Percentiles rank a stretch among this genome's conserved stretches.
Conservation (phyloP, 305 asterid species). For the Fraxinus platypoda region DNA sequence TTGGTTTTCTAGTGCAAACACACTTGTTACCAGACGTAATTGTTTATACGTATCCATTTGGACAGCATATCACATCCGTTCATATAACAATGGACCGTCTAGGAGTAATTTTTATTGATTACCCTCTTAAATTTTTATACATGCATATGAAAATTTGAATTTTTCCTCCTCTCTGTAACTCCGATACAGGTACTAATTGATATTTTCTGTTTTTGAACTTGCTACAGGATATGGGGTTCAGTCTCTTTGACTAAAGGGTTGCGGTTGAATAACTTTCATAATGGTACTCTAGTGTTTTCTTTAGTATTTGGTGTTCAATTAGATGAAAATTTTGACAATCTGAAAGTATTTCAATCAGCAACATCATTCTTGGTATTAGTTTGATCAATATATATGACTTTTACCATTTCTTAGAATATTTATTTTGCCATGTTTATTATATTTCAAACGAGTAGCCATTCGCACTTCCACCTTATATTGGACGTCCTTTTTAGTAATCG, state of each 20-base stretch:
- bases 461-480: background rate
- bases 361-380: background rate
- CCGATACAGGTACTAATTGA: background rate
- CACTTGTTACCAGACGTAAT: background rate
- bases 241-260: constrained; percentile 42
- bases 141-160: background rate
- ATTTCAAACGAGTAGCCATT: background rate
- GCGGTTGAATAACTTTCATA: background rate
- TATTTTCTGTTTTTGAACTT: constrained; percentile 9
- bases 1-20: background rate
- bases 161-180: background rate
- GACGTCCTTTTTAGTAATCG: background rate
- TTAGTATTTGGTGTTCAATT: background rate
- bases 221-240: constrained; percentile 53
- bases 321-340: background rate
- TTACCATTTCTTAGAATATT: background rate
- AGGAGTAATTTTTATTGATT: background rate
- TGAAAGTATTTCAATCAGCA: background rate
- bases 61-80: background rate
- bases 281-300: background rate
- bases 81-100: background rate
- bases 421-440: background rate
- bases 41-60: background rate
- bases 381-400: background rate
- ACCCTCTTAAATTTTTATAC: background rate